Percentiles rank a stretch among this genome's conserved stretches.
These are phyloP conservation scores for Starmera dryadoides DNA, from an alignment of 805 yeast species.

Conservation along the genomic window DNA sequence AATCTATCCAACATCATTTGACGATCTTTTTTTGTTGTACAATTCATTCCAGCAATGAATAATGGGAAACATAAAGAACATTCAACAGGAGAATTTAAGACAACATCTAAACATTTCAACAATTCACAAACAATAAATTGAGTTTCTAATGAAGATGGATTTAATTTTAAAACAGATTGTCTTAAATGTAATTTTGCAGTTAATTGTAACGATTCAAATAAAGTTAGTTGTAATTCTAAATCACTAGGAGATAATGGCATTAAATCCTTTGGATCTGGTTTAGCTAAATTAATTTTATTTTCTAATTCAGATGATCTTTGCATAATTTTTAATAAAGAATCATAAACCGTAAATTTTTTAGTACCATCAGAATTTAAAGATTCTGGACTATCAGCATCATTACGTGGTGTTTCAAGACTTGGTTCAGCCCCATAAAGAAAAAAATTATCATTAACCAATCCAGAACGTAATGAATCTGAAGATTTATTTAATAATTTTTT, in stretches of 20 bases:
- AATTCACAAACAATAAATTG: conserved; percentile 51
- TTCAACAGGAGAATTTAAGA: conserved; percentile 61
- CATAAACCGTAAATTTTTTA: conserved; percentile 21
- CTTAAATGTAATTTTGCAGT: conserved; percentile 61
- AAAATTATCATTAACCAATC: conserved; percentile 16
- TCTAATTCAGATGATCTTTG: conserved; percentile 35
- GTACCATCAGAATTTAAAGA: conserved; percentile 14
- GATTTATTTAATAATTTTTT: conserved; percentile 28
- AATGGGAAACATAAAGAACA: conserved; percentile 70
- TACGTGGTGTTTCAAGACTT: conserved; percentile 14
- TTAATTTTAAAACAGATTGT: conserved; percentile 54
- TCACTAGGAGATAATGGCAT: conserved; percentile 34
- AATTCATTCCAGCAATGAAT: conserved; percentile 70
- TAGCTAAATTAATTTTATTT: conserved; percentile 36
- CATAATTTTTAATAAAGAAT: conserved; percentile 29
- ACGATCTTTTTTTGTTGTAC: conserved; percentile 46
- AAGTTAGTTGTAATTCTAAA: conserved; percentile 55
- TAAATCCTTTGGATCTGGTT: conserved; percentile 46
- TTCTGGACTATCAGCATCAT: conserved; percentile 13
- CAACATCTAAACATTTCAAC: conserved; percentile 47
- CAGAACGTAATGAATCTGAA: conserved; percentile 19
- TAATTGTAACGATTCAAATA: conserved; percentile 66
- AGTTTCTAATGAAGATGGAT: conserved; percentile 56
- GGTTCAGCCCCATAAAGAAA: conserved; percentile 6
- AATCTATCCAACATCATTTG: conserved; percentile 43